These are phyloP conservation scores for Parachaetomium inaequale DNA, from an alignment of 495 filamentous ascomycete genomes.

Conservation along the genomic window DNA sequence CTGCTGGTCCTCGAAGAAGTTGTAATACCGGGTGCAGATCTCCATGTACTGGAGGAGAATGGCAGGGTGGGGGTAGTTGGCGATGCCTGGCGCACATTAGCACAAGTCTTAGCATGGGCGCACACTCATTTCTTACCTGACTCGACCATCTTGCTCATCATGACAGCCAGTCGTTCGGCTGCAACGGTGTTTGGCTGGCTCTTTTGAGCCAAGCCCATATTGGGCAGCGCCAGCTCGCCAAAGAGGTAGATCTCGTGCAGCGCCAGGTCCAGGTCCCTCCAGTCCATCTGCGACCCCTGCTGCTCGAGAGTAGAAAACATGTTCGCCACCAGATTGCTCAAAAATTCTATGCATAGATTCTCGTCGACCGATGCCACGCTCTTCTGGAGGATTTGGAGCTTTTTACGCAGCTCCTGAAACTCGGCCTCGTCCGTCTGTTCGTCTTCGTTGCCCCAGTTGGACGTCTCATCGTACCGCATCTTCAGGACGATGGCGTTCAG, in stretches of 20 bases:
- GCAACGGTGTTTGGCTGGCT: constrained; percentile 69
- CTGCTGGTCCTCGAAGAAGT: constrained; percentile 84
- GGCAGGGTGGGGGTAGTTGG: constrained; percentile 80
- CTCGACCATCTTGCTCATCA: constrained; percentile 94
- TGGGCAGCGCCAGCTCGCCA: constrained; percentile 83
- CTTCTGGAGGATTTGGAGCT: constrained; percentile 85
- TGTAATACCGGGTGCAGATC: constrained; percentile 86
- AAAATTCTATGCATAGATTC: constrained; percentile 74
- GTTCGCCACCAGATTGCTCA: constrained; percentile 74
- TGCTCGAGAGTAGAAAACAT: constrained; percentile 75
- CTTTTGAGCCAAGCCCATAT: constrained; percentile 78
- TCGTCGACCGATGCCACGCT: constrained; percentile 82
- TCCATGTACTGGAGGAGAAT: constrained; percentile 97
- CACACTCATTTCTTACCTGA: constrained; percentile 58
- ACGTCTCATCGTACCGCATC: constrained; percentile 95
- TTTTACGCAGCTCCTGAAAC: constrained; percentile 88
- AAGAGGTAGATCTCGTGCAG: constrained; percentile 96
- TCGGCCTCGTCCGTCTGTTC: constrained; percentile 97
- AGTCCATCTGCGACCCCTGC: constrained; percentile 71
- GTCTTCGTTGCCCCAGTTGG: constrained; percentile 89
- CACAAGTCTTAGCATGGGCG: background rate
- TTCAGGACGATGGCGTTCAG: constrained; percentile 87
- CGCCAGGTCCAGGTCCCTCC: constrained; percentile 95
- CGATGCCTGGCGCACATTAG: constrained; percentile 57
- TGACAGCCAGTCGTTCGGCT: constrained; percentile 71